Conservation (phyloP, 257 asterid species). For the Scutellaria barbata region DNA sequence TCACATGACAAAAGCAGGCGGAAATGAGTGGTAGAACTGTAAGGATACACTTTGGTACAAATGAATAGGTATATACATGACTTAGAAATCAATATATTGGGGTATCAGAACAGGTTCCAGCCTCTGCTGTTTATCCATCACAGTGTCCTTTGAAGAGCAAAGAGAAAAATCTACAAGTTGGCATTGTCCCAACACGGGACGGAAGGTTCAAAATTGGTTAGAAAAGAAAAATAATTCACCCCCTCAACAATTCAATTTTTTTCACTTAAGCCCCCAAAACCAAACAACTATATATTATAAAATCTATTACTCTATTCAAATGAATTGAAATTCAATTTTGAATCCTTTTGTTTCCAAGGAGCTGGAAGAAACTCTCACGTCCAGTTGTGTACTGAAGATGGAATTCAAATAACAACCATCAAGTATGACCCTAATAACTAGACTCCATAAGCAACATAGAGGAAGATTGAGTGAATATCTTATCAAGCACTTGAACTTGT, state of each 20-base stretch:
- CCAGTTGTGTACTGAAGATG: no score
- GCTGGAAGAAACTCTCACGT: no score
- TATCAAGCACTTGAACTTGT: no score
- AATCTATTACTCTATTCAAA: neutral
- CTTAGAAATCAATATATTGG: neutral
- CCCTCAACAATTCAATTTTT: slow-evolving; percentile 3
- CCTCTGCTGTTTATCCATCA: neutral
- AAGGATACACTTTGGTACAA: no score
- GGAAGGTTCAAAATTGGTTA: neutral
- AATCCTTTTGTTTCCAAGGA: no score
- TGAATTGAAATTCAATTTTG: no score
- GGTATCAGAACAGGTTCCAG: neutral
- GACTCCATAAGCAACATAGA: no score
- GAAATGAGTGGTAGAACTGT: neutral
- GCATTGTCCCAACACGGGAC: neutral
- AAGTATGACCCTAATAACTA: no score
- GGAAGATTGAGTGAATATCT: no score
- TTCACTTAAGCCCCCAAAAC: neutral
- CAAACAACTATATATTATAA: neutral
- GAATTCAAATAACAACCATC: no score
- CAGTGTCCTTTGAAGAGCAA: slow-evolving; percentile 16
- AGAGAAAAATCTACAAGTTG: neutral
- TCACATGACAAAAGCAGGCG: neutral
- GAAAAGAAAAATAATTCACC: neutral
- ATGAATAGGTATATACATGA: neutral